A percentile compares a stretch with the other conserved stretches of the same genome.
phyloP scores from a whole-genome alignment of 2,329 filamentous ascomycete genomes.

The Basipetospora sp. region DNA sequence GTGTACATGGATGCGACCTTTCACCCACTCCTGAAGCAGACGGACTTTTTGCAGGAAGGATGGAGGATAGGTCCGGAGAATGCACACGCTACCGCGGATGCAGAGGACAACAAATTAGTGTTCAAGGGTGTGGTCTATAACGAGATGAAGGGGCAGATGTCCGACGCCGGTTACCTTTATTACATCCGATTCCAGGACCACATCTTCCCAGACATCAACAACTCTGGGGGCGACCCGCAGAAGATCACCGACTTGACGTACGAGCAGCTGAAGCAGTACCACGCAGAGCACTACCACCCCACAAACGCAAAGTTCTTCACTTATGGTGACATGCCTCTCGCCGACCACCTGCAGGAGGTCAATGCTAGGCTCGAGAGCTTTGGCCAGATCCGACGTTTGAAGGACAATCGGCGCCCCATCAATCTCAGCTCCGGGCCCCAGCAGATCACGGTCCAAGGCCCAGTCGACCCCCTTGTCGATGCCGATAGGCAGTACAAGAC shows the following conservation, averaged over 20 bases:
- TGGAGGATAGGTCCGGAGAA: slow-evolving; percentile 94
- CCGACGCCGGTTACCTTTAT: slow-evolving; percentile 87
- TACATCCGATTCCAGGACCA: slow-evolving; percentile 92
- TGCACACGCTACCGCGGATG: slow-evolving; percentile 39
- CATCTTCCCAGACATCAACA: slow-evolving; percentile 86
- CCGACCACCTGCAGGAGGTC: slow-evolving; percentile 66
- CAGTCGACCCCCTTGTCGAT: slow-evolving; percentile 73
- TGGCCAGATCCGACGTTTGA: slow-evolving; percentile 52
- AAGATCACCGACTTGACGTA: slow-evolving; percentile 94
- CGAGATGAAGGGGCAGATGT: slow-evolving; percentile 99
- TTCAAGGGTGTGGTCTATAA: slow-evolving; percentile 99
- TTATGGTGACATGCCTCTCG: slow-evolving; percentile 81
- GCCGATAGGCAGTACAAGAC: slow-evolving; percentile 84
- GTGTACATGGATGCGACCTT: slow-evolving; percentile 93
- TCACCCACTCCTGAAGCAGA: slow-evolving; percentile 73
- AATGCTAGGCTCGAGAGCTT: slow-evolving; percentile 62
- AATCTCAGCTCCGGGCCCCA: slow-evolving; percentile 52
- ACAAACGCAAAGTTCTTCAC: slow-evolving; percentile 94
- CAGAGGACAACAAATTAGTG: slow-evolving; percentile 54
- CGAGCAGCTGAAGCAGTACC: slow-evolving; percentile 74
- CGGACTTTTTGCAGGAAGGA: slow-evolving; percentile 90
- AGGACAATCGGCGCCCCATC: slow-evolving; percentile 62
- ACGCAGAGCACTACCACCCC: slow-evolving; percentile 86
- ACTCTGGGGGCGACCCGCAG: slow-evolving; percentile 89
- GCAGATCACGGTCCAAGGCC: slow-evolving; percentile 59